Evolutionary conservation across 192 early-diverging fungal species (phyloP).

Genomic region (Rhizophagus clarus): DNA sequence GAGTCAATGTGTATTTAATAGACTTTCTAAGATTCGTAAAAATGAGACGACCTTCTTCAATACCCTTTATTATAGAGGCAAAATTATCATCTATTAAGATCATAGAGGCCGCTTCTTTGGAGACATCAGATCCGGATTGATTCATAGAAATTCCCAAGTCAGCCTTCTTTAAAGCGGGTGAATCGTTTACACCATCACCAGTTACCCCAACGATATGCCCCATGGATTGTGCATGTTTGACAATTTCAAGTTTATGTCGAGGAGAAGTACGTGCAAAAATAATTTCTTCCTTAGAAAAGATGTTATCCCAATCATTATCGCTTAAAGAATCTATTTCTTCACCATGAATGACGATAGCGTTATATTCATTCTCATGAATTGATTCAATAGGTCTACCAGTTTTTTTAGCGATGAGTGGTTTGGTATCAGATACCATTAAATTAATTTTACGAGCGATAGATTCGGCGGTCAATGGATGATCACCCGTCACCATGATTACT

Average conservation of each 20-base stretch:
- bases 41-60: conserved; percentile 93
- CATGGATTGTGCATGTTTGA: conserved; percentile 83
- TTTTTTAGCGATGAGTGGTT: conserved; percentile 71
- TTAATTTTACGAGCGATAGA: conserved; percentile 97
- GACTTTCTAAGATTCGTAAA: conserved; percentile 96
- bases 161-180: conserved; percentile 94
- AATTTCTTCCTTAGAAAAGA: conserved; percentile 94
- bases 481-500: conserved; percentile 99
- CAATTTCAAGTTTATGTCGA: conserved; percentile 96
- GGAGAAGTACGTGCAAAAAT: conserved; percentile 97
- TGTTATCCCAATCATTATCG: conserved; percentile 87
- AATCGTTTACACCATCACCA: conserved; percentile 97
- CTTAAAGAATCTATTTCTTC: conserved; percentile 81
- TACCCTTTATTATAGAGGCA: conserved; percentile 89
- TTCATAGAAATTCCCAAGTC: conserved; percentile 99
- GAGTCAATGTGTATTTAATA: conserved; percentile 88
- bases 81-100: conserved; percentile 98
- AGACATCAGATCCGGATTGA: conserved; percentile 90
- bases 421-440: conserved; percentile 88
- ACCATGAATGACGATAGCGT: conserved; percentile 92
- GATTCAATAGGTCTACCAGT: conserved; percentile 59
- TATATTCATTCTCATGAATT: conserved; percentile 79
- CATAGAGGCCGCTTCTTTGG: conserved; percentile 96
- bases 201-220: conserved; percentile 98
- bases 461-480: conserved; percentile 94